phyloP scores from a whole-genome alignment of 768 basidiomycete species.

The Trametes cingulata region DNA sequence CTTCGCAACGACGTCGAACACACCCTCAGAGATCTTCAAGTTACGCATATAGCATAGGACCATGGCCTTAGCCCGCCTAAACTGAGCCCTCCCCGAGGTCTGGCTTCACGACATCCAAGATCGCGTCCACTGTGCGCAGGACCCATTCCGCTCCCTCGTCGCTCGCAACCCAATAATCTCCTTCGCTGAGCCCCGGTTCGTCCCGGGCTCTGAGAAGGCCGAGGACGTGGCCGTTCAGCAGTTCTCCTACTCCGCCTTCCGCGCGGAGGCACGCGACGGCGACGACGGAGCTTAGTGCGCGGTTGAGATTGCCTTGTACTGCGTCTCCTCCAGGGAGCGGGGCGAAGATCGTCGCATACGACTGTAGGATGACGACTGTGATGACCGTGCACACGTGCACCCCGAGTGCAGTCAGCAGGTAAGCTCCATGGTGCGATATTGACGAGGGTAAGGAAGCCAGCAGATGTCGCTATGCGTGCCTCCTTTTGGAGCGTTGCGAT shows the following conservation, averaged over 20 bases:
- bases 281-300: background rate
- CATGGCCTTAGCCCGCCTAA: no score
- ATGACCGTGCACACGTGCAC: no score
- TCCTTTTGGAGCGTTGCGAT: no score
- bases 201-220: background rate
- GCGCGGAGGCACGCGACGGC: background rate
- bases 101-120: no score
- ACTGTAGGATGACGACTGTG: background rate
- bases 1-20: no score
- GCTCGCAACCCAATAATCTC: background rate
- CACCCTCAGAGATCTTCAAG: no score
- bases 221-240: background rate
- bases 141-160: background rate
- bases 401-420: no score
- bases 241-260: background rate
- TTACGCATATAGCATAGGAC: no score
- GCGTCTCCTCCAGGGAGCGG: background rate
- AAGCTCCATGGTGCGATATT: no score
- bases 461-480: no score
- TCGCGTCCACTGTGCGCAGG: background rate
- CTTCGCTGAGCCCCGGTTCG: background rate
- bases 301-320: background rate
- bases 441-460: no score
- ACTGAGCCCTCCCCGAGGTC: no score
- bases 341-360: background rate